Evolutionary conservation across 805 yeast genomes (phyloP).

Genomic region (Metschnikowia lochheadii): DNA sequence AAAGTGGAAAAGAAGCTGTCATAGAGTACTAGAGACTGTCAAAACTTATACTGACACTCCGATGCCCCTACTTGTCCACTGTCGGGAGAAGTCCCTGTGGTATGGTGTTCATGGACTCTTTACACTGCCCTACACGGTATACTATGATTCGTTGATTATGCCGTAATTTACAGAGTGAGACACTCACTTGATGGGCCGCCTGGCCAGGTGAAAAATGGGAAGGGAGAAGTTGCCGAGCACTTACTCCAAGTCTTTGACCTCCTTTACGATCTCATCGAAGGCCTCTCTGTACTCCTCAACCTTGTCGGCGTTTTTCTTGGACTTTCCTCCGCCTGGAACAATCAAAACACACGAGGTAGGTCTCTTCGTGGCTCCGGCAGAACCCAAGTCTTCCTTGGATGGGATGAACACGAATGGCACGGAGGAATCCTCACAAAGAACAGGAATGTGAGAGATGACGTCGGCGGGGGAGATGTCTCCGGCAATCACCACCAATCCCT

Average conservation of each 20-base stretch:
- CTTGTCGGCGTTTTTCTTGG: slow-evolving; percentile 65
- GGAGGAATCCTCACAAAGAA: slow-evolving; percentile 87
- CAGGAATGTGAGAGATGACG: slow-evolving; percentile 96
- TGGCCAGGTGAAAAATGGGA: slow-evolving; percentile 1
- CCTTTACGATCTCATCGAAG: slow-evolving; percentile 92
- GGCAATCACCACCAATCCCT: slow-evolving; percentile 93
- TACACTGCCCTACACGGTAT: background rate
- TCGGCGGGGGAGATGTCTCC: slow-evolving; percentile 98
- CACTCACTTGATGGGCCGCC: slow-evolving; percentile 4
- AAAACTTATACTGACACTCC: too few relatives aligned
- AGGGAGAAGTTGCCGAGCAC: background rate
- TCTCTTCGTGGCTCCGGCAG: slow-evolving; percentile 98
- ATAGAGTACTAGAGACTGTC: too few relatives aligned
- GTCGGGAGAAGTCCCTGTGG: too few relatives aligned
- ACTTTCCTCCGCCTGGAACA: slow-evolving; percentile 90
- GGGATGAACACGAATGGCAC: slow-evolving; percentile 95
- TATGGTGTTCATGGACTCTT: background rate
- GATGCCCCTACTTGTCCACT: too few relatives aligned
- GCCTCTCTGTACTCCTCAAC: slow-evolving; percentile 86
- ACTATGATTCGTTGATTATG: slow-evolving; percentile 8
- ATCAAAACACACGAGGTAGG: slow-evolving; percentile 98
- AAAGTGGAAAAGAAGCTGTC: too few relatives aligned
- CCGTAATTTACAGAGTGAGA: slow-evolving; percentile 11
- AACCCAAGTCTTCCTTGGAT: slow-evolving; percentile 95
- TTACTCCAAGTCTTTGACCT: slow-evolving; percentile 48